Base-by-base conservation (phyloP, 1,284 basidiomycete species). In the Stygiomarasmius scandens region DNA sequence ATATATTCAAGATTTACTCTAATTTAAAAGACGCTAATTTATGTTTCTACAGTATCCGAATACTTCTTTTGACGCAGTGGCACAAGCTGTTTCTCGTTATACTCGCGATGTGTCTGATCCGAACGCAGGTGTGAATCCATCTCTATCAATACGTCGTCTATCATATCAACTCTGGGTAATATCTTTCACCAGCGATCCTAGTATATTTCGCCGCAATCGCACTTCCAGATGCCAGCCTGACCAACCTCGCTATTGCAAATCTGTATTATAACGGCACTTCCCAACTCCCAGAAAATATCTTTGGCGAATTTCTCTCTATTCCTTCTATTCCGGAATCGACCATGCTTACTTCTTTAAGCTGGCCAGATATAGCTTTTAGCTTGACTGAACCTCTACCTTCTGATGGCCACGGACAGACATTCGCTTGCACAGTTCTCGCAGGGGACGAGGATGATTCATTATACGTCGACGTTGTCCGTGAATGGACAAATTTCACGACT, bases 221-320 rank as follows among this genome's bases (percentile, higher is more conserved):
- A 10, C 52, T 48, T 14, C 61, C 56, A 14, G 58, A 58, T 10
- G 50, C 41, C 1, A 52, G 51, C 4, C 56, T 14, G 52, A 16
- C 23, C 14, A 41, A 23, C 14, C 19, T 68, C 19, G 54, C 69
- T 27, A 64, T 65, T 14, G 61, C 45, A 2, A 20, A 27, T 14
- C 8, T 71, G 24, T 74, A 76, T 56, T 77, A 76, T 62, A 70
- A 69, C 47, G 75, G 75, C 10, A 64, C 70, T 1, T n/a, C n/a
- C n/a, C 62, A 61, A 1, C 68, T 74, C 11, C 72, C 73, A 19
- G 59, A 20, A 60, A 60, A 20, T 8, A 68, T 72, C 23, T 78
- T 74, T 58, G 69, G 71, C 3, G 72, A 75, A 41, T 73, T 78
- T 56, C 65, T 77, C 24, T 62, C 71, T 14, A 72, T 78, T 25